Base-by-base conservation (phyloP, 164 flowering plant genomes). In the Aristolochia fimbriata region DNA sequence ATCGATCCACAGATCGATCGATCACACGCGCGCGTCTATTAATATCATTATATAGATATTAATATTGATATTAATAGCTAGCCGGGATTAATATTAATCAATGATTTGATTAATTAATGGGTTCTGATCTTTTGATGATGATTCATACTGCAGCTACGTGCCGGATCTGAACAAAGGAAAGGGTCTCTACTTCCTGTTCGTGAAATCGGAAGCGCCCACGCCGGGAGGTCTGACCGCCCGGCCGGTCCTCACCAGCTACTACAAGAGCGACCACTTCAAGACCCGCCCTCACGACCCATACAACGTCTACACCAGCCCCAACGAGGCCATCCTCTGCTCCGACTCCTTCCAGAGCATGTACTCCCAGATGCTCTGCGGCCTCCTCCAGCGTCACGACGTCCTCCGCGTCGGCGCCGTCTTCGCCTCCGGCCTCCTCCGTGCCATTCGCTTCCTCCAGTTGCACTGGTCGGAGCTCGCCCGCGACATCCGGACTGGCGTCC, bases 271-370 rank as follows among this genome's bases (percentile, higher is more conserved):
- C 25, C 70, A 67, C 65, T 78, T 78, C 74, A 69, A 63, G 73
- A 59, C 55, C 66, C 64, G 74, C 10, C 67, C 68, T 21, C 53
- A 57, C 43, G 76, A 78, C 73, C 75, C 81, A 15, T 74, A 70
- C 65, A 67, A 55, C 53, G 76, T 67, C 55, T 67, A 64, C 67
- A 78, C 82, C 41, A 78, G 79, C 73, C 77, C 82, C 19, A 71
- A 59, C 63, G 82, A 78, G 55, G 65, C 80, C 59, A 71, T 78
- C 25, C 78, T 73, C 24, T 78, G 82, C 58, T 54, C 74, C 1
- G 82, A 78, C 62, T 70, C 76, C 1, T 78, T 73, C 70, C 81
- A 78, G 41, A 70, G 77, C 79, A 78, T 78, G 79, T 78, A 78
- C 62, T 19, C 77, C 60, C 81, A 75, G 58, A 68, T 78, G 81